phyloP scores from a whole-genome alignment of 208 protist genomes.

The Trypanosoma cruzi region DNA sequence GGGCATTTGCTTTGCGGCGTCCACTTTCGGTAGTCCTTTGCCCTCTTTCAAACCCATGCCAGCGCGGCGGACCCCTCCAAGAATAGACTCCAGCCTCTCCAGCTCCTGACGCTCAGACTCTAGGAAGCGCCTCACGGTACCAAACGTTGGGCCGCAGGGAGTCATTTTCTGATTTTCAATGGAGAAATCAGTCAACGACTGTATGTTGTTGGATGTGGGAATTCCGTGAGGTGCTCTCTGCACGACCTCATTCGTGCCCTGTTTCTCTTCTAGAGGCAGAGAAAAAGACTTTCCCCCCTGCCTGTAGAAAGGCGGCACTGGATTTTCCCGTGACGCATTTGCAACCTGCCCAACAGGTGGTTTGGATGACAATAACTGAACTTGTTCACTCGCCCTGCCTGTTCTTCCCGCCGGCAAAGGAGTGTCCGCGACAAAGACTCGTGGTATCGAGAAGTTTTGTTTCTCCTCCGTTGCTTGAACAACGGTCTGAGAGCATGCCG shows the following conservation, averaged over 20 bases:
- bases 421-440: not conserved
- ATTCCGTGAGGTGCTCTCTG: not conserved
- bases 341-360: conserved; percentile 2
- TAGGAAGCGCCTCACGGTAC: not conserved
- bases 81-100: conserved; percentile 11
- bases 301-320: not conserved
- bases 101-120: conserved; percentile 11
- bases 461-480: not conserved
- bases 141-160: not conserved
- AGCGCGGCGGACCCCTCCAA: not conserved
- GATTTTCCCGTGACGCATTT: not conserved
- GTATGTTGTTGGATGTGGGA: not conserved
- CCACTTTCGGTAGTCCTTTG: not conserved
- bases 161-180: not conserved
- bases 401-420: not conserved
- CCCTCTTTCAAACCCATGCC: not conserved
- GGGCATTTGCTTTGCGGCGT: not conserved
- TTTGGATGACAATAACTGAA: not conserved
- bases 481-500: not conserved
- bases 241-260: not conserved
- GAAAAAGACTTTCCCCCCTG: not conserved
- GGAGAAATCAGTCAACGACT: not conserved
- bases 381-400: not conserved
- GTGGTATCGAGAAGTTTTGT: not conserved
- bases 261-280: conserved; percentile 2